Base-by-base conservation (phyloP, 2,329 filamentous ascomycete species). In the Rhynchosporium agropyri region DNA sequence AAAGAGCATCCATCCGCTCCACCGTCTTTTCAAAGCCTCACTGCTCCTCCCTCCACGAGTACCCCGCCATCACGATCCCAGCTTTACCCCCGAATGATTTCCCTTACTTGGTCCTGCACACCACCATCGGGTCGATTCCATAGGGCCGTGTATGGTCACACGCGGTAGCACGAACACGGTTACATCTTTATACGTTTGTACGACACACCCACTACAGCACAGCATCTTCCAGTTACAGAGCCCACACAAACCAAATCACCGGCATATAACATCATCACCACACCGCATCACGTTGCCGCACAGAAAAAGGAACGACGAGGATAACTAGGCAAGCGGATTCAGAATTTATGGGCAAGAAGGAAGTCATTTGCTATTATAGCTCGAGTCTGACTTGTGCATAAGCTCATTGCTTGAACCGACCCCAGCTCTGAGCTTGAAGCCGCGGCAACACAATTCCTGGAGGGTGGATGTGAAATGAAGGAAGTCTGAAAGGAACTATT, bases 331-430 rank as follows among this genome's bases (percentile, higher is more conserved):
- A 40, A 26, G 33, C 46, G 20, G 12, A 46, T n/a, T 29, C 46
- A 61, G 53, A 54, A 58, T 53, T 61, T 63, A 58, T n/a, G 26
- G n/a, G 9, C 15, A 46, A 10, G n/a, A 58, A 60, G 46, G 46
- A 54, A 54, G 50, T 50, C 31, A 42, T 61, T 43, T 36, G 50
- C 40, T 29, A 15, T 36, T 36, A 7, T 4, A 29, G 49, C 28
- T 43, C 53, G 15, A 28, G 29, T 46, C 45, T 43, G 26, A 54
- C 51, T n/a, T 46, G n/a, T 4, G 33, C 5, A 36, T 31, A 58
- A 62, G 63, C 63, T 62, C 57, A 60, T 60, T 43, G 60, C 60
- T 55, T 53, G 38, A 48, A 26, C 45, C 63, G 53, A 42, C 50
- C 60, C 33, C 53, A 61, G 60, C 60, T 58, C 31, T 43, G 5